Evolutionary conservation across 1,139 yeast species (phyloP), one percentile per base, ranked within the genome.

Genomic region (Candida pseudoviswanathii): DNA sequence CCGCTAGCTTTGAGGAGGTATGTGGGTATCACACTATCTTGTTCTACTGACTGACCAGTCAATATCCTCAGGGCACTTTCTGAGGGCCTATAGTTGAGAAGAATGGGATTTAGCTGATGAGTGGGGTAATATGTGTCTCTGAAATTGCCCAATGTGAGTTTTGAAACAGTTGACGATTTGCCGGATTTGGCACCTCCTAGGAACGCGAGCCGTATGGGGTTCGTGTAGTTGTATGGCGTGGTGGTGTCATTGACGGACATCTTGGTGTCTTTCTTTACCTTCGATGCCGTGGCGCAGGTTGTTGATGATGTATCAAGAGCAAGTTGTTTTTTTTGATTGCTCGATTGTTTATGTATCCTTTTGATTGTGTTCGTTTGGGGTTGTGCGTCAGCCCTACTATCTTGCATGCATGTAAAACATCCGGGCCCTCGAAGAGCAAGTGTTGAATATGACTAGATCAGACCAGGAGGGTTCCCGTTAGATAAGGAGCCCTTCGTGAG

Each of bases 121-220:
- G 92, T 86, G 2, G 94, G 94, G 57, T 87, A 86, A 62, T 87
- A 84, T 4, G 83, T 80, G 42, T 78, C 84, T 31, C 75, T 68
- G 37, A 78, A 76, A 43, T 75, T 71, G 11, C 80, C 78, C 43
- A 79, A 73, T 25, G 71, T 62, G 22, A 84, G 58, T 48, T 82
- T 74, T 26, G 85, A 79, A n/a, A 79, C 73, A 24, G 76, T 65
- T 1, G 81, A 70, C 1, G 83, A 75, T 58, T 80, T 80, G 7
- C 85, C 85, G 1, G 77, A 72, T 49, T 68, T 71, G 9, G 78
- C 71, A 0, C 80, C 85, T 0, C 89, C 89, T 4, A 84, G 59
- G 8, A 84, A 65, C 0, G 86, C 88, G 32, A 84, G 63, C 48
- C 87, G 63, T 11, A 83, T 54, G 0, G 88, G 86, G 26, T 63